These are phyloP conservation scores for Lepidium aucheri DNA, from an alignment of 345 rosid species.

Conservation along the genomic window DNA sequence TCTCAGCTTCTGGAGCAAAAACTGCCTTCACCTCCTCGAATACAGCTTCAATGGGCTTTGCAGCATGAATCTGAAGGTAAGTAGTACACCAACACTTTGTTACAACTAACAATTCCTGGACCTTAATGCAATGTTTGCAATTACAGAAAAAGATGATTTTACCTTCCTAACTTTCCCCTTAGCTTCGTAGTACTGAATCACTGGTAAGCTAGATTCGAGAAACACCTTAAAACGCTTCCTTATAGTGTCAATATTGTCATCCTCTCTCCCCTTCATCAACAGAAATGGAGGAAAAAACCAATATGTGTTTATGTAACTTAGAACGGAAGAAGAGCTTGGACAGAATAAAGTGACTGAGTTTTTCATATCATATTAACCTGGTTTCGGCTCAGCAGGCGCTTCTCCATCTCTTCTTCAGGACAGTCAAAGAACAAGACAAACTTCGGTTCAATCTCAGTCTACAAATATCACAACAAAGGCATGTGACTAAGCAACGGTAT, in stretches of 20 bases:
- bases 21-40: conserved; percentile 49
- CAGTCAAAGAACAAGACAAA: conserved; percentile 47
- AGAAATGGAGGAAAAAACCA: conserved; percentile 4
- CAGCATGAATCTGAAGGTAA: conserved; percentile 58
- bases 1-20: conserved; percentile 45
- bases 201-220: conserved; percentile 65
- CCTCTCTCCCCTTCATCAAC: conserved; percentile 60
- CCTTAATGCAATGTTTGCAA: background rate
- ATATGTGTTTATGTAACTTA: background rate
- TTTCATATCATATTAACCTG: conserved; percentile 40
- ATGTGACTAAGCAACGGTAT: background rate
- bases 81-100: conserved; percentile 11
- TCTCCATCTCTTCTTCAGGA: conserved; percentile 58
- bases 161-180: conserved; percentile 70
- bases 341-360: background rate
- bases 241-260: conserved; percentile 69
- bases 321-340: background rate
- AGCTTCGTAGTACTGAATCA: conserved; percentile 42
- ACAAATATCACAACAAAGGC: conserved; percentile 5
- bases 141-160: background rate
- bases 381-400: conserved; percentile 56
- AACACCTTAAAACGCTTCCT: conserved; percentile 67
- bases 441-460: conserved; percentile 44
- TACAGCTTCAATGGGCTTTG: conserved; percentile 56
- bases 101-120: background rate